Base-by-base conservation (phyloP, 2,329 filamentous ascomycete species). In the Neonectria punicea region DNA sequence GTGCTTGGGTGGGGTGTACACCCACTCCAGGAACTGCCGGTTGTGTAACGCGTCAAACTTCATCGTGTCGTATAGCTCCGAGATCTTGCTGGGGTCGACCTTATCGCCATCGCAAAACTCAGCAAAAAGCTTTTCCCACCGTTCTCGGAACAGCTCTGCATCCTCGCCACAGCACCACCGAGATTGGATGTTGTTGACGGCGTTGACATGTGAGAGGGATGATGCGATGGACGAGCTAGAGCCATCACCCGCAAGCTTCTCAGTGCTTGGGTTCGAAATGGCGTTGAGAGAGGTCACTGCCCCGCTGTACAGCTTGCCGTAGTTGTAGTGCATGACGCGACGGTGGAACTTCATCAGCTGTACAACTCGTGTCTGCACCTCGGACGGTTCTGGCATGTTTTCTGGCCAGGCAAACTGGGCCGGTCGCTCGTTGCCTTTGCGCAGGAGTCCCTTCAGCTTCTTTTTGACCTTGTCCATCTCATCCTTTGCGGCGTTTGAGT, bases 381-480 rank as follows among this genome's bases (percentile, higher is more conserved):
- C 90, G 28, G 94, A 97, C 2, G 96, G 96, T 77, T 99, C 96
- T 2, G 94, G 93, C 81, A 96, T 96, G 70, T 96, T 95, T 46
- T 93, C 89, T 2, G 96, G 96, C 96, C 96, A 99, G n/a, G 96
- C 93, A 77, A 99, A 99, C 75, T 99, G 94, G 18, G 95, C 90
- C 10, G 96, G 96, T 1, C 95, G 93, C 75, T 96, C 92, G 67
- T 94, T 93, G n/a, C 95, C 96, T 78, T 97, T 93, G 32, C 96
- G 90, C 63, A 99, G 81, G 20, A 99, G 85, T 1, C 93, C 91
- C 82, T 99, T 99, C 30, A 99, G 87, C 88, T 97, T 98, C 87
- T 99, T 99, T 86, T 99, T 99, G 61, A 99, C 96, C 80, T 97
- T 98, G 81, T 99, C 97, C 92, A 98, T 99, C 75, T 97, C 94